phyloP scores from a whole-genome alignment of 768 basidiomycete genomes.

The Boletales sp. region DNA sequence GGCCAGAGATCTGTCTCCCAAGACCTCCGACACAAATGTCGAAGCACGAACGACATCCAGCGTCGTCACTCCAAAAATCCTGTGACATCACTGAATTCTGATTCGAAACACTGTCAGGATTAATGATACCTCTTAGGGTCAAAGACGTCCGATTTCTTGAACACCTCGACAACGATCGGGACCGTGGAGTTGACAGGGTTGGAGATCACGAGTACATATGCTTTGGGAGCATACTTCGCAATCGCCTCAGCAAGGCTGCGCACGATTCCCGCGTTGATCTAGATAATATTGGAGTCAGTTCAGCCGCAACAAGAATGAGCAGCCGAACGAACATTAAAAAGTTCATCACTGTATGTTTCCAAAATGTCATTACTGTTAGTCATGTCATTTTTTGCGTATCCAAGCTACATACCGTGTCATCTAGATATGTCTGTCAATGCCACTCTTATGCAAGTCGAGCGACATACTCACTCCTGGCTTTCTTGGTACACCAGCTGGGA shows the following conservation, averaged over 20 bases:
- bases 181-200: constrained; percentile 99
- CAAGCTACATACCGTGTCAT: constrained; percentile 45
- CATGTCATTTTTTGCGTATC: neutral
- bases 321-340: constrained; percentile 73
- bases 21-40: constrained; percentile 84
- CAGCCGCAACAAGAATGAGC: neutral
- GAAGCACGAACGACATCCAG: constrained; percentile 98
- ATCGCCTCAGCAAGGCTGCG: constrained; percentile 89
- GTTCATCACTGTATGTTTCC: constrained; percentile 66
- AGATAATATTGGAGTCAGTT: constrained; percentile 2
- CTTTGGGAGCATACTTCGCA: constrained; percentile 80
- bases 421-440: constrained; percentile 24
- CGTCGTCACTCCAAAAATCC: constrained; percentile 97
- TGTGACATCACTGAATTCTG: constrained; percentile 29
- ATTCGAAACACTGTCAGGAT: neutral
- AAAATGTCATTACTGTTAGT: constrained; percentile 4
- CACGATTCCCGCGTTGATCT: constrained; percentile 99
- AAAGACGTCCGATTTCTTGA: constrained; percentile 90
- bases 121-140: constrained; percentile 78
- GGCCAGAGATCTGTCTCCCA: constrained; percentile 60
- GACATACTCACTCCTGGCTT: constrained; percentile 77
- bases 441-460: neutral
- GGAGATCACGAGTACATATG: constrained; percentile 93
- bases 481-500: constrained; percentile 94
- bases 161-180: constrained; percentile 91